Percentiles rank a stretch among this genome's conserved stretches.
These are phyloP conservation scores for Pseudogymnoascus sp. DNA, from an alignment of 2,329 filamentous ascomycete genomes.

Conservation along the genomic window DNA sequence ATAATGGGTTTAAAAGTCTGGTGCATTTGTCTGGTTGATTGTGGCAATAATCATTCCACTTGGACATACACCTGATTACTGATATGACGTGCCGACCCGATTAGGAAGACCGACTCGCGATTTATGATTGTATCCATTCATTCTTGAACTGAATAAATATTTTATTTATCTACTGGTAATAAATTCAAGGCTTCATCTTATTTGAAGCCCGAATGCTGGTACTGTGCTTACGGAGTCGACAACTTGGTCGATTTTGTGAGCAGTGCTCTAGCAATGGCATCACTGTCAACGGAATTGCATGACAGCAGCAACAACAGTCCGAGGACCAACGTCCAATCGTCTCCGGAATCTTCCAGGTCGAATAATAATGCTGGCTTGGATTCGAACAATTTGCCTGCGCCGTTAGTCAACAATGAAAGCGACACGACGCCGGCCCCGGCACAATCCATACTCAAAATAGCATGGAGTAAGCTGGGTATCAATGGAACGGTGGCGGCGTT, in stretches of 20 bases:
- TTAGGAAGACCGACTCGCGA: neutral
- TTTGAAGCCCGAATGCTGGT: neutral
- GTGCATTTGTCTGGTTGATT: neutral
- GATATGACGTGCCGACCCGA: neutral
- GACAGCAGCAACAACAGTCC: neutral
- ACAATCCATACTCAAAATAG: conserved; percentile 11
- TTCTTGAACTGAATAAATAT: neutral
- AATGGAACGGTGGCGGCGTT: conserved; percentile 17
- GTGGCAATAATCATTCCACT: neutral
- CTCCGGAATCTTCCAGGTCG: neutral
- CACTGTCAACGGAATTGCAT: neutral
- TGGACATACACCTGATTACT: neutral
- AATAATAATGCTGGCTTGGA: neutral
- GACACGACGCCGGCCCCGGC: neutral
- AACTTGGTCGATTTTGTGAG: neutral
- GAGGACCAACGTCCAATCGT: neutral
- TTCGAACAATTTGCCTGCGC: neutral
- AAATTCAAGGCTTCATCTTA: neutral
- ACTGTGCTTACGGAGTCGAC: neutral
- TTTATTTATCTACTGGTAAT: neutral
- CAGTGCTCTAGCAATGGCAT: neutral
- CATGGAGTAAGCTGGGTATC: conserved; percentile 16
- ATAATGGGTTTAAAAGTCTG: neutral
- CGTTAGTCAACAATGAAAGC: neutral
- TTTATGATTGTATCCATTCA: neutral